Evolutionary conservation across 139 green algal species (phyloP).

Genomic region (Tetradesmus lagerheimii): DNA sequence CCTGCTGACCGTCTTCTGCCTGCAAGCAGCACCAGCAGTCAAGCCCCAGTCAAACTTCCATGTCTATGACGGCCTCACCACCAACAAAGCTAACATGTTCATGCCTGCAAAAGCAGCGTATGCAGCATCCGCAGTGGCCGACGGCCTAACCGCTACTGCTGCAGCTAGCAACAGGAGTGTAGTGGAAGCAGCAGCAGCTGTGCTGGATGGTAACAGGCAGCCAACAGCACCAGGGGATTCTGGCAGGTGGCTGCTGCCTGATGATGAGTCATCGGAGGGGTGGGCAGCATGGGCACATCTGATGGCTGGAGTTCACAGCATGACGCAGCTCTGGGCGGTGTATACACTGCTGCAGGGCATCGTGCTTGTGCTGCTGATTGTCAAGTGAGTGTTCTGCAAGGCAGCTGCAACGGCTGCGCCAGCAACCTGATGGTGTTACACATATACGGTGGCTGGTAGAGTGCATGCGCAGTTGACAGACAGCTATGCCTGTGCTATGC

Average conservation of each 20-base stretch:
- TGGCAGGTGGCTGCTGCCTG: slow-evolving; percentile 52
- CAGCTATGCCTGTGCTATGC: no score
- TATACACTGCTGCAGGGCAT: slow-evolving; percentile 59
- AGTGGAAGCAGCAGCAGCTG: background rate
- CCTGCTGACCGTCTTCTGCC: slow-evolving; percentile 45
- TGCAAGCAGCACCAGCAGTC: slow-evolving; percentile 24
- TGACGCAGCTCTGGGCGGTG: slow-evolving; percentile 49
- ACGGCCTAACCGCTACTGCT: background rate
- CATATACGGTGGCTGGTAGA: no score
- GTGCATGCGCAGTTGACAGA: no score
- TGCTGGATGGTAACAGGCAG: background rate
- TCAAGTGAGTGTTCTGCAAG: slow-evolving; percentile 39
- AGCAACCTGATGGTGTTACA: no score
- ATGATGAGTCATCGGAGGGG: background rate
- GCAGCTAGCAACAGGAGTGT: background rate
- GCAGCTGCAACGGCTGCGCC: background rate
- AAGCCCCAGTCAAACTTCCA: slow-evolving; percentile 38
- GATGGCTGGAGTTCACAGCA: slow-evolving; percentile 23
- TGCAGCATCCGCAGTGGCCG: background rate
- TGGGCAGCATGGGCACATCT: slow-evolving; percentile 26
- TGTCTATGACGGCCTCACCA: slow-evolving; percentile 53
- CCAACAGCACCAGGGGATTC: slow-evolving; percentile 19
- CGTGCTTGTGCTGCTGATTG: slow-evolving; percentile 53
- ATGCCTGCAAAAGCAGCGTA: slow-evolving; percentile 35
- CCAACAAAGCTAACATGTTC: slow-evolving; percentile 33